Base-by-base conservation (phyloP, 371 early-diverging fungal genomes). In the Blakeslea trispora region DNA sequence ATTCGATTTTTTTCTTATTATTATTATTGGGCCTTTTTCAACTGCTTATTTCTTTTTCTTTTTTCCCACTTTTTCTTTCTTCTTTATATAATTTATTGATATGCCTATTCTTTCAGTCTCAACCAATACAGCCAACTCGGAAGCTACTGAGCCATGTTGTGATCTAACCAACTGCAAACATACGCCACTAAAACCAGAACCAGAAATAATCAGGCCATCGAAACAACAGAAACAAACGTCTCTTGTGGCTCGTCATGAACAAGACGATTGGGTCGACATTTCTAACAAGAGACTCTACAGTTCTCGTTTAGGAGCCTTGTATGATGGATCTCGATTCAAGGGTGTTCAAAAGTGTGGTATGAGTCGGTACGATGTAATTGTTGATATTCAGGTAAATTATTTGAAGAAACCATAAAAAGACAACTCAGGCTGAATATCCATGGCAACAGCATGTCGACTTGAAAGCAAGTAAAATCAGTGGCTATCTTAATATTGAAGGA, bases 401-500 rank as follows among this genome's bases (percentile, higher is more conserved):
- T 22, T n/a, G 1, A 17, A 1, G 5, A 44, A 28, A 28, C 5
- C 28, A 28, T 7, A 28, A 7, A 28, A 28, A 28, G 28, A 28
- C 7, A 28, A 28, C 7, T 28, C 3, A 28, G 28, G 5, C 3
- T 28, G 7, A 28, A n/a, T n/a, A n/a, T n/a, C n/a, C 28, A 28
- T 28, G 28, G 28, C 7, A n/a, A n/a, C n/a, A 91, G 91, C 82
- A 89, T 74, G 88, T 94, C n/a, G 86, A 92, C 69, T 62, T 92
- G 45, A 60, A 75, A 32, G 82, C 77, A 44, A 87, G 90, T 19
- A 86, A 79, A 50, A 63, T 92, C 39, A 87, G 89, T 61, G 94
- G 92, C 39, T 92, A 91, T 55, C 77, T 94, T 22, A 81, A 84
- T 57, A 94, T 94, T 57, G 77, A 85, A 59, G 91, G 91, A 7